Percentiles rank a stretch among this genome's conserved stretches.
Conservation (phyloP, 805 yeast genomes). For the Cyberlindnera maclurae region DNA sequence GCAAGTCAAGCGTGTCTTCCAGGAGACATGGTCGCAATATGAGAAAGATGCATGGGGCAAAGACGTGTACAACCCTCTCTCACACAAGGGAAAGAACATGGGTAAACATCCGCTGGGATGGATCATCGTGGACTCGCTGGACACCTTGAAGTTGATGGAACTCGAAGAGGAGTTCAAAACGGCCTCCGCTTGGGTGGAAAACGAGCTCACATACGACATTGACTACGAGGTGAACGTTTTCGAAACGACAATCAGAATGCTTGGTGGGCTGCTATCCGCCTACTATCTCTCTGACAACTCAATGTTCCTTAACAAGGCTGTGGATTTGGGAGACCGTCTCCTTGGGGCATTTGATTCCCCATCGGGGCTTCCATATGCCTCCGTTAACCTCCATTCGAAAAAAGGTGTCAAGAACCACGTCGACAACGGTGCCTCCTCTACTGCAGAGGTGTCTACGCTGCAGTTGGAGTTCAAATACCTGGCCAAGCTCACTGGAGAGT, state of each 20-base stretch:
- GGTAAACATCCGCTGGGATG: constrained; percentile 82
- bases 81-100: constrained; percentile 60
- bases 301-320: constrained; percentile 69
- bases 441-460: constrained; percentile 84
- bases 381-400: constrained; percentile 64
- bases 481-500: constrained; percentile 73
- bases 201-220: constrained; percentile 62
- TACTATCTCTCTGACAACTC: constrained; percentile 64
- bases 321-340: constrained; percentile 67
- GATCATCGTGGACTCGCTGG: constrained; percentile 86
- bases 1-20: constrained; percentile 58
- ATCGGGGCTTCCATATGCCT: constrained; percentile 72
- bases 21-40: constrained; percentile 74
- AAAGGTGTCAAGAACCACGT: constrained; percentile 54
- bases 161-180: constrained; percentile 49
- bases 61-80: constrained; percentile 70
- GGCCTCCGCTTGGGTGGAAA: constrained; percentile 69
- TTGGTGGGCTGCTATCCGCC: constrained; percentile 88
- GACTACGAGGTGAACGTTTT: constrained; percentile 75
- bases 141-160: constrained; percentile 70
- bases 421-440: constrained; percentile 73
- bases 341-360: constrained; percentile 59
- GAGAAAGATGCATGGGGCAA: constrained; percentile 75
- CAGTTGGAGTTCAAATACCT: constrained; percentile 85
- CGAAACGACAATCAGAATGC: constrained; percentile 92